A percentile compares a stretch with the other conserved stretches of the same genome.
Conservation (phyloP, 805 yeast species). For the Groenewaldozyma salmanticensis region DNA sequence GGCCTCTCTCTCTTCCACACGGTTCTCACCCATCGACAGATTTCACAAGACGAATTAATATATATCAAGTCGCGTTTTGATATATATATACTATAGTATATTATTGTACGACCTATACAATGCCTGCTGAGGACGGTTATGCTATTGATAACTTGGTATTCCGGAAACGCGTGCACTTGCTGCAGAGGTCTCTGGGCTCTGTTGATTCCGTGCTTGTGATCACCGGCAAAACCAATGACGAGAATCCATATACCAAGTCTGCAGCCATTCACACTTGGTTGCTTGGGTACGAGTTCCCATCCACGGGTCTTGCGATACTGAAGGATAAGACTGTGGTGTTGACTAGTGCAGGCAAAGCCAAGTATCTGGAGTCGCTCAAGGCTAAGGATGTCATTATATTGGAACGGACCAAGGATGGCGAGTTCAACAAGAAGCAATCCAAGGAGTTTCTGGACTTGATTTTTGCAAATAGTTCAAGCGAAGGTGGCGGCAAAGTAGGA, state of each 20-base stretch:
- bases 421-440: slow-evolving; percentile 60
- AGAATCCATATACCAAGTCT: slow-evolving; percentile 81
- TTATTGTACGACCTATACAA: too few species aligned
- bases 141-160: slow-evolving; percentile 25
- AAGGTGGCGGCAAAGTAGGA: slow-evolving; percentile 48
- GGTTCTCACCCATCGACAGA: too few species aligned
- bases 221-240: slow-evolving; percentile 80
- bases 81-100: too few species aligned
- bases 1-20: too few species aligned
- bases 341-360: slow-evolving; percentile 79
- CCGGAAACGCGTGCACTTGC: slow-evolving; percentile 22
- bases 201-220: slow-evolving; percentile 47
- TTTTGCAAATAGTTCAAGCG: slow-evolving; percentile 25
- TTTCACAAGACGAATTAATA: too few species aligned
- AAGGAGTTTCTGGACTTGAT: slow-evolving; percentile 39
- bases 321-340: slow-evolving; percentile 51
- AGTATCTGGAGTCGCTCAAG: slow-evolving; percentile 55
- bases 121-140: too few species aligned
- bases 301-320: slow-evolving; percentile 63
- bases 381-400: slow-evolving; percentile 44
- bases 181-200: slow-evolving; percentile 20
- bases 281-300: slow-evolving; percentile 92
- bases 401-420: slow-evolving; percentile 73
- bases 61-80: too few species aligned
- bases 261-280: slow-evolving; percentile 85